A percentile compares a stretch with the other conserved stretches of the same genome.
These are phyloP conservation scores for Dendrobium nobile DNA, from an alignment of 106 monocot genomes.

Conservation along the genomic window DNA sequence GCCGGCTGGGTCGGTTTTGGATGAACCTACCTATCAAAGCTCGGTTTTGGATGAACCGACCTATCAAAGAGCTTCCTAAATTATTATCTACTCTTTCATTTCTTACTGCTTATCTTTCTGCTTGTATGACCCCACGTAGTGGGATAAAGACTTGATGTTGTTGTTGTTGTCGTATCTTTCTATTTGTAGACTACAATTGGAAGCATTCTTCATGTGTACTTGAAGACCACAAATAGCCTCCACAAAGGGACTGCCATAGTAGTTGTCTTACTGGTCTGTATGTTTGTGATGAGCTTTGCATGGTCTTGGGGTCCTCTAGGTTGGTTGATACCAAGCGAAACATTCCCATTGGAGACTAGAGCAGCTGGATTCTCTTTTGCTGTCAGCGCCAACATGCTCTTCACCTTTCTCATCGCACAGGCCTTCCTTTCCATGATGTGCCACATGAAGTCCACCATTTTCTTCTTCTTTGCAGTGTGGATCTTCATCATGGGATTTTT, in stretches of 20 bases:
- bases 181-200: constrained; percentile 19
- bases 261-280: constrained; percentile 19
- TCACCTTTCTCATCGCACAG: constrained; percentile 32
- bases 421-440: constrained; percentile 40
- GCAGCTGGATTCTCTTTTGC: constrained; percentile 24
- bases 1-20: too few relatives aligned
- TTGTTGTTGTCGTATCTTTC: neutral
- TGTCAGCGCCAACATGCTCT: constrained; percentile 34
- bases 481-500: constrained; percentile 20
- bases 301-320: constrained; percentile 35
- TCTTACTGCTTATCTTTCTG: neutral
- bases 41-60: too few relatives aligned
- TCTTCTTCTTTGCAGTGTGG: constrained; percentile 33
- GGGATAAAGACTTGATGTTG: too few relatives aligned
- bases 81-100: neutral
- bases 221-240: constrained; percentile 17
- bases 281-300: constrained; percentile 24
- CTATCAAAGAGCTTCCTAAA: neutral
- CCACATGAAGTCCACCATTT: constrained; percentile 21
- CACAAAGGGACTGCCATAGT: neutral
- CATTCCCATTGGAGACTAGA: constrained; percentile 30
- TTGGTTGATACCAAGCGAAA: constrained; percentile 34
- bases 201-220: constrained; percentile 4
- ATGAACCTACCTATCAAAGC: too few relatives aligned
- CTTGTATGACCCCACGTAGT: too few relatives aligned